These are phyloP conservation scores for Gonapodya sp. DNA, from an alignment of 192 early-diverging fungal genomes.

Conservation along the genomic window DNA sequence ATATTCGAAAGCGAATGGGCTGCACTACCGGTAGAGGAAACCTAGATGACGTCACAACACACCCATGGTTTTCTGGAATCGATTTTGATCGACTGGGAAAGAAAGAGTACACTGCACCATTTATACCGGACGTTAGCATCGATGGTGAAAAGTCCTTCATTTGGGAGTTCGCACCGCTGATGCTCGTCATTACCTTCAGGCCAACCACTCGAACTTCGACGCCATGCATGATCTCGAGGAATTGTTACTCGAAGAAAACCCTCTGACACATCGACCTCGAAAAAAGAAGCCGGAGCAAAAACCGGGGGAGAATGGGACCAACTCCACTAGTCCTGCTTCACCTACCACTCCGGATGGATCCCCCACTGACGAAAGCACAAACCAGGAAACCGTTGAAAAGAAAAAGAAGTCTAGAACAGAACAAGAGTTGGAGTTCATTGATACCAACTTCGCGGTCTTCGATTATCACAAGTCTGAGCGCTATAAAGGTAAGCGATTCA, in stretches of 20 bases:
- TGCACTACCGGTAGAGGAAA: slow-evolving; percentile 51
- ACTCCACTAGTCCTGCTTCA: background rate
- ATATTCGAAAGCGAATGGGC: slow-evolving; percentile 68
- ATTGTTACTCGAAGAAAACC: slow-evolving; percentile 89
- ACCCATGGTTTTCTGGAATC: slow-evolving; percentile 69
- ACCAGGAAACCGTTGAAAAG: background rate
- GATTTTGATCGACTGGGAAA: slow-evolving; percentile 66
- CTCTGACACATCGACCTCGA: slow-evolving; percentile 69
- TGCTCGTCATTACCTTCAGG: slow-evolving; percentile 26
- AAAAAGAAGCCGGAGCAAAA: slow-evolving; percentile 27
- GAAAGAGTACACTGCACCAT: slow-evolving; percentile 67
- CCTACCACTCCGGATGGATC: background rate
- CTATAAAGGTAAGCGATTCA: background rate
- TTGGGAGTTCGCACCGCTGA: slow-evolving; percentile 15
- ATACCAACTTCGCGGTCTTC: background rate
- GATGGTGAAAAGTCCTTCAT: background rate
- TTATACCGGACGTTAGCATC: slow-evolving; percentile 68
- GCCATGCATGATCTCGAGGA: slow-evolving; percentile 94
- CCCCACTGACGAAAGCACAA: background rate
- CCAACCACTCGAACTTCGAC: slow-evolving; percentile 88
- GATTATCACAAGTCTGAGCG: background rate
- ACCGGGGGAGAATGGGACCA: background rate
- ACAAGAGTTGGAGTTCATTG: background rate
- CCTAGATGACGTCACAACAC: slow-evolving; percentile 50
- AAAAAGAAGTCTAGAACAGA: background rate